Conservation (phyloP, 257 asterid species). For the Gentiana macrophylla region DNA sequence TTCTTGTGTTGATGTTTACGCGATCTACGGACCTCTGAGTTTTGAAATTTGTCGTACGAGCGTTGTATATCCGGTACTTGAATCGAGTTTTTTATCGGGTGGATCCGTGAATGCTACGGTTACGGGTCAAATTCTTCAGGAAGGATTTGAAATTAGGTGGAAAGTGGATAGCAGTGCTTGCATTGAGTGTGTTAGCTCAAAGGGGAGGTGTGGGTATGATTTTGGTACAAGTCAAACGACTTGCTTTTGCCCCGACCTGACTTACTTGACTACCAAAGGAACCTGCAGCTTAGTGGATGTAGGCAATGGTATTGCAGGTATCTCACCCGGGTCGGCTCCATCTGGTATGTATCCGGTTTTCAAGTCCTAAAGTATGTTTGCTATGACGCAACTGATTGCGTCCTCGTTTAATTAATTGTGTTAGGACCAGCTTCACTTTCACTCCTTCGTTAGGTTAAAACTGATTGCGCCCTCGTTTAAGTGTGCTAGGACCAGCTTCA, state of each 20-base stretch:
- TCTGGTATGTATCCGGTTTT: conserved; percentile 10
- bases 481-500: too few species aligned
- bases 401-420: too few species aligned
- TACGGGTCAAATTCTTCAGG: conserved; percentile 23
- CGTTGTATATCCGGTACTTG: conserved; percentile 36
- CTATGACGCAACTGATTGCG: too few species aligned
- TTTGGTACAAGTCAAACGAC: conserved; percentile 17
- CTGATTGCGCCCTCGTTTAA: too few species aligned
- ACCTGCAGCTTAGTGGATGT: conserved; percentile 24
- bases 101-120: conserved; percentile 12
- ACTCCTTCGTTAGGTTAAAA: too few species aligned
- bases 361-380: background rate
- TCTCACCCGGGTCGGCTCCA: conserved; percentile 13
- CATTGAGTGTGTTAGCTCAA: conserved; percentile 29
- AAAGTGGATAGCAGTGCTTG: conserved; percentile 32
- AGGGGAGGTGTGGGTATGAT: conserved; percentile 50
- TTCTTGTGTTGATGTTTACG: conserved; percentile 28
- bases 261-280: conserved; percentile 10
- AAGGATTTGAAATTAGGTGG: conserved; percentile 53
- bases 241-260: conserved; percentile 51
- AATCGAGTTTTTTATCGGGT: conserved; percentile 6
- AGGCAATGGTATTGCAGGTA: background rate
- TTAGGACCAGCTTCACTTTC: too few species aligned
- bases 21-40: conserved; percentile 29
- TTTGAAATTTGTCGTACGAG: conserved; percentile 37